These are phyloP conservation scores for Metschnikowia rubicola DNA, from an alignment of 805 yeast genomes.

Conservation along the genomic window DNA sequence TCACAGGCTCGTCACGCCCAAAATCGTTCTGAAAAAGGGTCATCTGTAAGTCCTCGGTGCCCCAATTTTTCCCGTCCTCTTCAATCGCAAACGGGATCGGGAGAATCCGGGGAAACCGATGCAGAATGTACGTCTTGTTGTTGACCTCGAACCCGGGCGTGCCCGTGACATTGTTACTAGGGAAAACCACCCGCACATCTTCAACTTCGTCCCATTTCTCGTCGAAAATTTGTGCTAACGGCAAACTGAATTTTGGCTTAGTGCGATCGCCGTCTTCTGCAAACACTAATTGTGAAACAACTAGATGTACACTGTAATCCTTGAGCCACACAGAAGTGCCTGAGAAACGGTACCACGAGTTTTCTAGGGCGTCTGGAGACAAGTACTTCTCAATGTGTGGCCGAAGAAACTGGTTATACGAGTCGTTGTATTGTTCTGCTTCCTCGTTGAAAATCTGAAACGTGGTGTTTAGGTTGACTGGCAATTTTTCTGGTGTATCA, in stretches of 20 bases:
- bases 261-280: constrained; percentile 11
- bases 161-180: constrained; percentile 13
- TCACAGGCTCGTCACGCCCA: constrained; percentile 44
- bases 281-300: constrained; percentile 20
- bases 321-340: constrained; percentile 25
- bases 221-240: constrained; percentile 20
- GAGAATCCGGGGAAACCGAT: constrained; percentile 11
- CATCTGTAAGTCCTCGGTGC: constrained; percentile 52
- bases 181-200: constrained; percentile 22
- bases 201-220: constrained; percentile 21
- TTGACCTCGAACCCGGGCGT: constrained; percentile 2
- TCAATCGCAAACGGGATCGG: constrained; percentile 9
- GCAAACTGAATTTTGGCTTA: constrained; percentile 14
- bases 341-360: constrained; percentile 20
- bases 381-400: constrained; percentile 4
- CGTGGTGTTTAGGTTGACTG: constrained; percentile 3
- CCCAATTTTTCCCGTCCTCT: constrained; percentile 21
- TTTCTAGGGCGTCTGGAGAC: not conserved
- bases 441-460: constrained; percentile 7
- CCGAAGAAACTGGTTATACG: constrained; percentile 6
- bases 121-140: constrained; percentile 3
- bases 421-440: constrained; percentile 5
- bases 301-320: constrained; percentile 18
- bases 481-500: constrained; percentile 1
- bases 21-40: constrained; percentile 28